phyloP scores from a whole-genome alignment of 345 rosid genomes.

The Eucalyptus tenuipes region DNA sequence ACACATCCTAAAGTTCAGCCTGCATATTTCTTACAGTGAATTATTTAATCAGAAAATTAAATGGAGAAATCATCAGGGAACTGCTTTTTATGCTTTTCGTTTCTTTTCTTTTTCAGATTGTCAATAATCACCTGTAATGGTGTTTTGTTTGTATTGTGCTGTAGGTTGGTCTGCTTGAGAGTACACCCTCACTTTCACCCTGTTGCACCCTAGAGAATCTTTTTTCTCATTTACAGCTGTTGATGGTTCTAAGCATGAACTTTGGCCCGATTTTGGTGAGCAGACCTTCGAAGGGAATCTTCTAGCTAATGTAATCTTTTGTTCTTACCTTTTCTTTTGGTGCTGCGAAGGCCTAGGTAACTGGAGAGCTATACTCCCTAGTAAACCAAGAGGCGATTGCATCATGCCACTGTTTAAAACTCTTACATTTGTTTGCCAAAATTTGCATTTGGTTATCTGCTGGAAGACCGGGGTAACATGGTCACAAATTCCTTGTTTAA shows the following conservation, averaged over 20 bases:
- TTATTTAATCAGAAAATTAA: too few relatives aligned
- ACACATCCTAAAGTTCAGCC: too few relatives aligned
- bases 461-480: too few relatives aligned
- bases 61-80: too few relatives aligned
- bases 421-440: neutral
- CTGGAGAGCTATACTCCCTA: neutral
- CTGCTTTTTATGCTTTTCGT: too few relatives aligned
- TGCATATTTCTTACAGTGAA: too few relatives aligned
- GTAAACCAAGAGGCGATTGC: neutral
- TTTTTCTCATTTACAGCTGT: constrained; percentile 54
- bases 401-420: neutral
- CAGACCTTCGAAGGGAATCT: constrained; percentile 36
- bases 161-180: constrained; percentile 82
- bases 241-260: constrained; percentile 68
- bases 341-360: neutral
- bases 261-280: constrained; percentile 62
- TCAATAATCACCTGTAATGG: too few relatives aligned
- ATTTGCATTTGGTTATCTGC: too few relatives aligned
- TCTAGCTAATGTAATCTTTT: constrained; percentile 40
- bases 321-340: neutral
- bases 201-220: constrained; percentile 59
- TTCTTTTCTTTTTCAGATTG: too few relatives aligned
- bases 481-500: neutral
- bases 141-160: neutral
- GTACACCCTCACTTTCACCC: constrained; percentile 59